Evolutionary conservation across 768 basidiomycete genomes (phyloP).

Genomic region (Tephrocybe sp.): DNA sequence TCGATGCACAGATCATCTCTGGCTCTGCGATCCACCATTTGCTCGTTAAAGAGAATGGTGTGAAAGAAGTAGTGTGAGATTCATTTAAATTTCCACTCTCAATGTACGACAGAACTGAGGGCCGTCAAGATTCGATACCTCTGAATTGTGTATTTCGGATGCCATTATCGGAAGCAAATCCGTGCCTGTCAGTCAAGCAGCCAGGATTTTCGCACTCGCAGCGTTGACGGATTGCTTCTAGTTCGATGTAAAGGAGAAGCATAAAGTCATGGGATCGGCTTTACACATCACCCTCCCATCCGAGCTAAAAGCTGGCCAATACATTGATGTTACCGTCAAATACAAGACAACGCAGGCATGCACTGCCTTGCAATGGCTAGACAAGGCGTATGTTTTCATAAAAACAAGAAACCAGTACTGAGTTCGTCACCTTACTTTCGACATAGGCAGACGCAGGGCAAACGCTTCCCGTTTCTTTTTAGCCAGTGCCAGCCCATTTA

Average conservation of each 20-base stretch:
- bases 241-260: constrained; percentile 53
- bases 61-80: constrained; percentile 58
- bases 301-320: constrained; percentile 36
- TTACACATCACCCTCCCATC: constrained; percentile 55
- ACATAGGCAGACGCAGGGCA: constrained; percentile 78
- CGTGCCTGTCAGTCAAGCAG: constrained; percentile 37
- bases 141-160: constrained; percentile 56
- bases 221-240: constrained; percentile 20
- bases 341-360: constrained; percentile 74
- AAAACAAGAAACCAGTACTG: neutral
- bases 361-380: constrained; percentile 85
- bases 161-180: constrained; percentile 50
- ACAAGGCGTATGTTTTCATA: constrained; percentile 54
- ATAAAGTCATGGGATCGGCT: constrained; percentile 77
- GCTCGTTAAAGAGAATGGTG: constrained; percentile 45
- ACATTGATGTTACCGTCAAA: constrained; percentile 50
- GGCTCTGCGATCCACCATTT: constrained; percentile 71
- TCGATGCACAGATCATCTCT: constrained; percentile 39
- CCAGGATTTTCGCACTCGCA: too few species aligned
- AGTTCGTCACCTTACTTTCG: neutral
- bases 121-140: constrained; percentile 64
- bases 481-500: constrained; percentile 93
- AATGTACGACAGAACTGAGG: neutral
- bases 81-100: neutral
- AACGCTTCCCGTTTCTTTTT: constrained; percentile 81